Percentiles rank a stretch among this genome's conserved stretches.
These are phyloP conservation scores for Elsinoe necatrix DNA, from an alignment of 2,329 filamentous ascomycete species.

Conservation along the genomic window DNA sequence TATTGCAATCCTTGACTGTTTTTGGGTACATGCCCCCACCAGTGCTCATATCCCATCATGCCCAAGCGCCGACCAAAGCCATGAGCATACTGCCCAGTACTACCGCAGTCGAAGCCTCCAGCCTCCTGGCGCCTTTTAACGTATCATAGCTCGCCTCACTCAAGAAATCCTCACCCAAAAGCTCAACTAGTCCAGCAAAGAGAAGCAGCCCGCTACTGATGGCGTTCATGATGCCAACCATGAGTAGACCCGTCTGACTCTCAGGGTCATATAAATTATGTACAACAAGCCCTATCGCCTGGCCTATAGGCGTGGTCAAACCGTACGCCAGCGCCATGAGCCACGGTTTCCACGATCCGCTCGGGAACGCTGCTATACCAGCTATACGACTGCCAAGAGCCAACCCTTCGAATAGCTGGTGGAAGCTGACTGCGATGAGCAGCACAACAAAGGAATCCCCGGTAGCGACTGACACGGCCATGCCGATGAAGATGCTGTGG, in stretches of 20 bases:
- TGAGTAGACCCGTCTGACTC: conserved; percentile 40
- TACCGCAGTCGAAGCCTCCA: conserved; percentile 56
- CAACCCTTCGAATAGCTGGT: conserved; percentile 62
- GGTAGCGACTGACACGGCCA: conserved; percentile 61
- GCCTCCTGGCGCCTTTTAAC: conserved; percentile 48
- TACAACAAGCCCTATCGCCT: conserved; percentile 43
- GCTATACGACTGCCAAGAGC: conserved; percentile 64
- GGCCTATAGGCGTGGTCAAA: conserved; percentile 45
- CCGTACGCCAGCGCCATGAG: conserved; percentile 57
- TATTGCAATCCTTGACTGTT: background rate
- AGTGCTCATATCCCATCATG: conserved; percentile 26
- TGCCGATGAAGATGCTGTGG: conserved; percentile 68
- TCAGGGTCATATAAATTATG: conserved; percentile 44
- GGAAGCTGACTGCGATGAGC: conserved; percentile 61
- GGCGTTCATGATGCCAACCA: conserved; percentile 44
- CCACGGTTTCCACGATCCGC: conserved; percentile 65
- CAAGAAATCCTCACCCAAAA: conserved; percentile 46
- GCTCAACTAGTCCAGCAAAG: conserved; percentile 43
- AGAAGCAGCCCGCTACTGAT: conserved; percentile 41
- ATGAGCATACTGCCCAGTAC: conserved; percentile 53
- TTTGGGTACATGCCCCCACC: background rate
- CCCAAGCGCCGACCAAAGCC: conserved; percentile 61
- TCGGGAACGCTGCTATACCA: conserved; percentile 61
- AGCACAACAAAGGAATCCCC: conserved; percentile 57
- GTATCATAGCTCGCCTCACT: conserved; percentile 56